Evolutionary conservation across 306 rosid species (phyloP).

Genomic region (Inga leiocalycina): DNA sequence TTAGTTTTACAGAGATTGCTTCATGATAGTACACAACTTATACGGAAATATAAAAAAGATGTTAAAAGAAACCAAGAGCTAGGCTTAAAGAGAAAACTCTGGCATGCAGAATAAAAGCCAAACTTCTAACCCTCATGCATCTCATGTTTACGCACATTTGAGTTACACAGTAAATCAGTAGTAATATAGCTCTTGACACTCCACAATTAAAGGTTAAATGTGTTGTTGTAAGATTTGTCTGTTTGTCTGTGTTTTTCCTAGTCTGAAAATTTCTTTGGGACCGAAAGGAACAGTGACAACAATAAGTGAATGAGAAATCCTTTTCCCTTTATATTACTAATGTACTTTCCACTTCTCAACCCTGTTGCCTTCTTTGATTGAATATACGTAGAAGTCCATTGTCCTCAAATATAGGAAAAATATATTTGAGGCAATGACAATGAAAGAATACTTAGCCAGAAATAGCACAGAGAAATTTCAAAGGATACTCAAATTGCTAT

Average conservation of each 20-base stretch:
- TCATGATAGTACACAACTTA: neutral
- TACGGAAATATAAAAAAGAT: conserved; percentile 23
- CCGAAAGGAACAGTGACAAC: neutral
- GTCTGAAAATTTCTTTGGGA: neutral
- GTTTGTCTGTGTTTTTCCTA: neutral
- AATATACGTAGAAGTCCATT: conserved; percentile 12
- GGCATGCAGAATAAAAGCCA: conserved; percentile 1
- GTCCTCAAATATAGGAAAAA: conserved; percentile 22
- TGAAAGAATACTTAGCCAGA: neutral
- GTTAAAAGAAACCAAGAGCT: conserved; percentile 26
- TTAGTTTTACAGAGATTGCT: conserved; percentile 24
- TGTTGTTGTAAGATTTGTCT: neutral
- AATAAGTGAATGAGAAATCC: conserved; percentile 15
- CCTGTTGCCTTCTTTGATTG: conserved; percentile 3
- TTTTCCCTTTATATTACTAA: conserved; percentile 11
- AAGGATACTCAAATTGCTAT: conserved; percentile 17
- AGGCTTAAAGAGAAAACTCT: conserved; percentile 8
- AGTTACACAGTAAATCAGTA: conserved; percentile 14
- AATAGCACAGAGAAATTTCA: neutral
- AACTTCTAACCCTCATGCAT: conserved; percentile 1
- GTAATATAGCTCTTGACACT: conserved; percentile 5
- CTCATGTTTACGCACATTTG: neutral
- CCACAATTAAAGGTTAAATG: conserved; percentile 1
- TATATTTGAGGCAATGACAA: conserved; percentile 13
- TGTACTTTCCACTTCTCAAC: neutral